Evolutionary conservation across 371 early-diverging fungal species (phyloP).

Genomic region (Nematocida sp.): DNA sequence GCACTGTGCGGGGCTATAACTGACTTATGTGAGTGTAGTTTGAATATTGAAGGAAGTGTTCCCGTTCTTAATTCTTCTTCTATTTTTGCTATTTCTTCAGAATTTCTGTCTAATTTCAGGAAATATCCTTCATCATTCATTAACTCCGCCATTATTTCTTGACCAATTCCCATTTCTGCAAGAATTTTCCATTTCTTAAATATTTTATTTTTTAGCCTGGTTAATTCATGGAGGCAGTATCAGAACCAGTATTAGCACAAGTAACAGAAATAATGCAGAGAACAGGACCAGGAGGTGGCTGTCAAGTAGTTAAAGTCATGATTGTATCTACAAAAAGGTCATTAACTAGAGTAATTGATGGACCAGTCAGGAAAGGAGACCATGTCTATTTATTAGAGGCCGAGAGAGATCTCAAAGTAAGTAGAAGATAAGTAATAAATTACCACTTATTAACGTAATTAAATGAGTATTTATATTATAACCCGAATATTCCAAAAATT

Average conservation of each 20-base stretch:
- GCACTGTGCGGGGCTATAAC: constrained; percentile 23
- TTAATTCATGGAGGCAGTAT: constrained; percentile 51
- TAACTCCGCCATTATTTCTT: constrained; percentile 23
- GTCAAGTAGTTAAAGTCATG: constrained; percentile 59
- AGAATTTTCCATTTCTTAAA: constrained; percentile 13
- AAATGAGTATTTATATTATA: background rate
- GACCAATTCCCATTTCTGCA: constrained; percentile 31
- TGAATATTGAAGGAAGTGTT: constrained; percentile 25
- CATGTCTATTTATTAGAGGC: constrained; percentile 67
- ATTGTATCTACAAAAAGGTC: constrained; percentile 58
- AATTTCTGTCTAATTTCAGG: constrained; percentile 34
- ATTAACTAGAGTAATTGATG: constrained; percentile 66
- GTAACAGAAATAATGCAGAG: constrained; percentile 60
- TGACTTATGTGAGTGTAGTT: constrained; percentile 34
- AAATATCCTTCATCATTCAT: constrained; percentile 11
- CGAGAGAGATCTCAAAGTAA: constrained; percentile 70
- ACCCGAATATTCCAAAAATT: background rate
- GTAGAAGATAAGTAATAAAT: constrained; percentile 61
- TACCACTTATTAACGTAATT: background rate
- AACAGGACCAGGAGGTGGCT: constrained; percentile 68
- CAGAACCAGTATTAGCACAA: constrained; percentile 62
- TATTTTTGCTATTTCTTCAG: constrained; percentile 35
- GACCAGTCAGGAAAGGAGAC: constrained; percentile 68
- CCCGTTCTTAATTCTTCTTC: constrained; percentile 26
- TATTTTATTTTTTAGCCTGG: constrained; percentile 59